These are phyloP conservation scores for Fragilaria crotonensis DNA, from an alignment of 108 stramenopile genomes.

Conservation along the genomic window DNA sequence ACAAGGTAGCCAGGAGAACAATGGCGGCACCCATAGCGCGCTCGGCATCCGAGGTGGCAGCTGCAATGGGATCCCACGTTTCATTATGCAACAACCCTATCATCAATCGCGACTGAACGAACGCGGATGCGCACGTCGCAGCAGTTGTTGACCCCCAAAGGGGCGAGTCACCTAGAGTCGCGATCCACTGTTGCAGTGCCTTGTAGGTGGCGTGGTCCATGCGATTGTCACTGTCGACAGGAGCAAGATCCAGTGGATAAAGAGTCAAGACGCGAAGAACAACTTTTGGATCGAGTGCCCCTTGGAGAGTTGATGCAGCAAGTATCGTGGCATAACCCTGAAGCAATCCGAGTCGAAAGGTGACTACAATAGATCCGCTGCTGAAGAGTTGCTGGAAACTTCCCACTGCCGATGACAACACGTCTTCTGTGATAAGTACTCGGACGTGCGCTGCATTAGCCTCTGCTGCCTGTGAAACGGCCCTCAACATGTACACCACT, in stretches of 20 bases:
- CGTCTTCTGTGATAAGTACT: slow-evolving; percentile 12
- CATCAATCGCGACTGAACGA: slow-evolving; percentile 15
- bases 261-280: slow-evolving; percentile 34
- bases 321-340: slow-evolving; percentile 12
- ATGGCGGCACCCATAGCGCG: slow-evolving; percentile 33
- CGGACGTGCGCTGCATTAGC: neutral
- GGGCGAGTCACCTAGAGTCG: slow-evolving; percentile 15
- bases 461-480: slow-evolving; percentile 1
- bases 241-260: slow-evolving; percentile 12
- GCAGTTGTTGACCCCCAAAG: slow-evolving; percentile 27
- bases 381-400: slow-evolving; percentile 9
- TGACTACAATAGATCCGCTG: slow-evolving; percentile 15
- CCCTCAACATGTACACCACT: slow-evolving; percentile 11
- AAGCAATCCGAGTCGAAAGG: slow-evolving; percentile 18
- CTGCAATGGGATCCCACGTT: slow-evolving; percentile 26
- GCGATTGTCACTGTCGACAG: neutral
- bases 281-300: slow-evolving; percentile 20
- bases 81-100: neutral
- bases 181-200: slow-evolving; percentile 26
- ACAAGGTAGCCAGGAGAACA: slow-evolving; percentile 26
- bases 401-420: slow-evolving; percentile 3
- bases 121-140: slow-evolving; percentile 35
- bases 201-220: slow-evolving; percentile 8
- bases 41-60: slow-evolving; percentile 28
- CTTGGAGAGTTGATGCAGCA: slow-evolving; percentile 1